Evolutionary conservation across 495 filamentous ascomycete genomes (phyloP), one percentile per base, ranked within the genome.

Genomic region (Aspergillus cavernicola): DNA sequence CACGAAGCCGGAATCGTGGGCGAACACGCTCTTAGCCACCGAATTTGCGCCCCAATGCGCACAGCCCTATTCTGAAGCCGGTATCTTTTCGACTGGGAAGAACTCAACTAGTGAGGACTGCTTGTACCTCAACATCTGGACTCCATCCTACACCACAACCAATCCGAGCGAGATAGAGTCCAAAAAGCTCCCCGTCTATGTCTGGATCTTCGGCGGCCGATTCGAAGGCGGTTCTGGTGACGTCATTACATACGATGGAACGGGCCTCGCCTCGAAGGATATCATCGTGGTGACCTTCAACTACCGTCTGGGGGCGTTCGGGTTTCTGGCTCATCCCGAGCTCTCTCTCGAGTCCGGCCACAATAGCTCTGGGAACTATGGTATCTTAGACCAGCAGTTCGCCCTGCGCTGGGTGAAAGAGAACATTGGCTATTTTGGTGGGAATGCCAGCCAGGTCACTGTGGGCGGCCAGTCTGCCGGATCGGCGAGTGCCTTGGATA

Each of bases 391-490:
- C 47, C 70, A 73, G 39, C 60, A 59, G 2, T 66, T 66, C 43
- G 72, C 70, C 7, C 55, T 73, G 8, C 51, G 24, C 24, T 80
- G 75, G 75, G 70, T 77, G 4, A 70, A 77, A 33, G 65, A 67
- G 40, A 69, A 78, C 45, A 76, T 80, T 44, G 58, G 52, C 29
- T 55, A 74, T 8, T 67, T 78, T 22, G 74, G 73, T 15, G 75
- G 75, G 6, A 68, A 76, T 57, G 63, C 71, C 33, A 56, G 53
- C 19, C 61, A 69, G 7, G 70, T 76, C 15, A 76, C 69, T 0
- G 63, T 74, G 4, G 69, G 72, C 58, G 76, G 73, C 16, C 68
- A 73, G 24, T 75, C 69, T 12, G 79, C 79, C 7, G 76, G 80
- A n/a, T 79, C 66, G 29, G 76, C 77, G 19, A 71, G 66, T 18